Percentiles rank a stretch among this genome's conserved stretches.
Evolutionary conservation across 495 filamentous ascomycete genomes (phyloP).

Genomic region (Xylaria grammica): DNA sequence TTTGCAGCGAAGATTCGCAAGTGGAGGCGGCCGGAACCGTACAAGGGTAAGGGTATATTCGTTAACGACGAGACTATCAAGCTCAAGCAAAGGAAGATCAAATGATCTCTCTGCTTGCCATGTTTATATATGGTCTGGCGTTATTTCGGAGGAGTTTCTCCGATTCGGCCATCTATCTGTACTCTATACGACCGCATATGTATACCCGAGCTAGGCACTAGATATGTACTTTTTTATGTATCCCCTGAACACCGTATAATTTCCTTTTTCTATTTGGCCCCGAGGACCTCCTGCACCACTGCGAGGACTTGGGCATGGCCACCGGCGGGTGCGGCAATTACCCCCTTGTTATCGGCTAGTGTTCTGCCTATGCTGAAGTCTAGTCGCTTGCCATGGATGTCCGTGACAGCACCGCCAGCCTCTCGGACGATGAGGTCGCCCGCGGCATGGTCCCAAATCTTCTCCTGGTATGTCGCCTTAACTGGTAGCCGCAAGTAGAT

Average conservation of each 20-base stretch:
- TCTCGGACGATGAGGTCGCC: conserved; percentile 93
- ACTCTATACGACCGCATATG: conserved; percentile 34
- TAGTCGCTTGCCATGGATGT: conserved; percentile 76
- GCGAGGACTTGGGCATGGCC: conserved; percentile 78
- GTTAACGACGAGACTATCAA: conserved; percentile 96
- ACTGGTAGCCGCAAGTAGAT: conserved; percentile 90
- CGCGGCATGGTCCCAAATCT: conserved; percentile 99
- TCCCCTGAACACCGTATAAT: conserved; percentile 18
- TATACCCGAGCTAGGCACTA: conserved; percentile 32
- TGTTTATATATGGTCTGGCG: conserved; percentile 26
- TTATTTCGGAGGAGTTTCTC: conserved; percentile 3
- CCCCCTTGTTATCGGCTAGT: conserved; percentile 85
- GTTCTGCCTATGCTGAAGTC: conserved; percentile 89
- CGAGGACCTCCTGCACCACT: conserved; percentile 80
- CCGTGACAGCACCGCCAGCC: conserved; percentile 89
- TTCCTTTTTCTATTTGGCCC: conserved; percentile 32
- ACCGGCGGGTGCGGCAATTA: conserved; percentile 81
- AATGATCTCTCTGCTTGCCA: conserved; percentile 55
- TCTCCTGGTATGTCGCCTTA: conserved; percentile 88
- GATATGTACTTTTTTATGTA: conserved; percentile 37
- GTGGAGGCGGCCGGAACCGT: conserved; percentile 94
- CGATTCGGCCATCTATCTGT: conserved; percentile 31
- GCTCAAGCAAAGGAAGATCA: conserved; percentile 99
- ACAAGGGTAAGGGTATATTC: conserved; percentile 99
- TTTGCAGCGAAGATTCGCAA: conserved; percentile 86